Evolutionary conservation across 2,329 filamentous ascomycete species (phyloP).

Genomic region (Aschersonia sp.): DNA sequence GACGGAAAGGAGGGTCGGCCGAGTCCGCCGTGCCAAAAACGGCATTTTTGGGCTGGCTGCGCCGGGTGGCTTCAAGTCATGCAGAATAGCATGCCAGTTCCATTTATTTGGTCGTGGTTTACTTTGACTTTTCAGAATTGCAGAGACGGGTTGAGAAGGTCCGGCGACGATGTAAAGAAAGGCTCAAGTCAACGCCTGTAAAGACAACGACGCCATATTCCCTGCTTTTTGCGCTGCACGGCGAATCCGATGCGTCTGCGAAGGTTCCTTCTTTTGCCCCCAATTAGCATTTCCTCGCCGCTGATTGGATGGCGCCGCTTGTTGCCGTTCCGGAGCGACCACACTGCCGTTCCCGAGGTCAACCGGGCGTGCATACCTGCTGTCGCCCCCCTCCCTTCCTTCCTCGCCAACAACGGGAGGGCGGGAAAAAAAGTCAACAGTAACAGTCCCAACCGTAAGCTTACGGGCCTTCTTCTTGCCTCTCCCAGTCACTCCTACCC

Average conservation of each 20-base stretch:
- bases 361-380: background rate
- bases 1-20: too few relatives aligned
- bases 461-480: background rate
- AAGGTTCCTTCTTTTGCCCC: background rate
- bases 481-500: background rate
- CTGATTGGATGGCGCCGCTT: slow-evolving; percentile 10
- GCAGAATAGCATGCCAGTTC: too few relatives aligned
- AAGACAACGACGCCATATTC: too few relatives aligned
- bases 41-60: too few relatives aligned
- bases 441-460: background rate
- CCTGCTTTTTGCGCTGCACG: too few relatives aligned
- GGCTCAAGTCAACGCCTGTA: too few relatives aligned
- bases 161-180: too few relatives aligned
- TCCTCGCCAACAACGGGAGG: background rate
- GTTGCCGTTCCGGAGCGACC: slow-evolving; percentile 1
- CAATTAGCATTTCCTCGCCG: slow-evolving; percentile 13
- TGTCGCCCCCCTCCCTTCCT: background rate
- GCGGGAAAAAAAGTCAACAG: background rate
- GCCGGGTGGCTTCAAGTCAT: too few relatives aligned
- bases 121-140: too few relatives aligned
- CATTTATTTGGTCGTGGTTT: too few relatives aligned
- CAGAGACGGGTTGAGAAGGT: too few relatives aligned
- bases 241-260: background rate
- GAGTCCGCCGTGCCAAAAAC: too few relatives aligned
- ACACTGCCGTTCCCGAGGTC: slow-evolving; percentile 1